phyloP scores from a whole-genome alignment of 2,329 filamentous ascomycete genomes.

The Penicillium fuscoglaucum region DNA sequence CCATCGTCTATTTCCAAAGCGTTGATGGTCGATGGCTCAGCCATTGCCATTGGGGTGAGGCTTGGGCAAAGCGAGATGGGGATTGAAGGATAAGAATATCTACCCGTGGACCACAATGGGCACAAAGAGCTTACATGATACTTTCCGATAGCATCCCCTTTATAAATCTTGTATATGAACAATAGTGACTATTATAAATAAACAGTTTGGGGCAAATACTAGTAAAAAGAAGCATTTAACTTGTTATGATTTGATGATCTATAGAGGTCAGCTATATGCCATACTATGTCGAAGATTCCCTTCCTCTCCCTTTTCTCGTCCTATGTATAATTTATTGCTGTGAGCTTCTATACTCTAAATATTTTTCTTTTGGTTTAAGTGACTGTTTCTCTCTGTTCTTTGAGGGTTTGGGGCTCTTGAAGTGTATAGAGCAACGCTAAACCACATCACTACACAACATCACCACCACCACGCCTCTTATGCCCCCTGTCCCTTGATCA shows the following conservation, averaged over 20 bases:
- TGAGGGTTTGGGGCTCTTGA: background rate
- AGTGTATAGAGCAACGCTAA: background rate
- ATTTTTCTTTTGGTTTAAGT: background rate
- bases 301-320: background rate
- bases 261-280: background rate
- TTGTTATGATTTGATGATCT: background rate
- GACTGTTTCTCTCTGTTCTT: background rate
- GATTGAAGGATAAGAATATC: background rate
- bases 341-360: background rate
- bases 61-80: background rate
- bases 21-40: background rate
- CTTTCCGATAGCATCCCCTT: background rate
- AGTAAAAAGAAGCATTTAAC: background rate
- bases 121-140: background rate
- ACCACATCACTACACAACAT: background rate
- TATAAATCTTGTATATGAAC: background rate
- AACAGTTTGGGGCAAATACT: background rate
- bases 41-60: slow-evolving; percentile 3
- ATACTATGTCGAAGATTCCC: background rate
- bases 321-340: background rate
- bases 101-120: background rate
- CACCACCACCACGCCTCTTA: background rate
- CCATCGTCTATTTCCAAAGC: slow-evolving; percentile 8
- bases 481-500: background rate
- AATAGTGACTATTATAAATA: background rate